phyloP scores from a whole-genome alignment of 257 asterid genomes.

The Schizonepeta tenuifolia region DNA sequence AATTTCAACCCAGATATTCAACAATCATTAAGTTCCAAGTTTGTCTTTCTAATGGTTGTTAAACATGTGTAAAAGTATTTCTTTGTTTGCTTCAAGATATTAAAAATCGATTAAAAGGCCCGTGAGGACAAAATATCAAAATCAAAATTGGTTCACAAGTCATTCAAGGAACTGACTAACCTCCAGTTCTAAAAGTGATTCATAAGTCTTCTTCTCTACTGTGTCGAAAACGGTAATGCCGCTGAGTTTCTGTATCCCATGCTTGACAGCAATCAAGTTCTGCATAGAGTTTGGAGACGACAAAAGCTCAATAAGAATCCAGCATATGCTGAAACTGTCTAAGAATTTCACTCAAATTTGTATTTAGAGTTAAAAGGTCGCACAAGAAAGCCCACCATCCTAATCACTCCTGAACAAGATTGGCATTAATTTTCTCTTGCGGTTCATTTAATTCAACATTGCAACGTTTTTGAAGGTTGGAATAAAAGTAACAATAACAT shows the following conservation, averaged over 20 bases:
- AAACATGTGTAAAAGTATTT: neutral
- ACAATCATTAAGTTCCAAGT: slow-evolving; percentile 10
- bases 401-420: neutral
- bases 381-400: slow-evolving; percentile 1
- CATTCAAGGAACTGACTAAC: slow-evolving; percentile 48
- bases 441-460: neutral
- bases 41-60: slow-evolving; percentile 3
- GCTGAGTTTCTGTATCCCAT: slow-evolving; percentile 87
- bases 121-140: neutral
- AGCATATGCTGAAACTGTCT: neutral
- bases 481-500: neutral
- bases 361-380: neutral
- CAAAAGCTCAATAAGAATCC: slow-evolving; percentile 15
- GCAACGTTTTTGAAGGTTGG: neutral
- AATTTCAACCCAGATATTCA: neutral
- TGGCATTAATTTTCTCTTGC: neutral
- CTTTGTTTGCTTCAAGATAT: neutral
- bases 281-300: slow-evolving; percentile 41
- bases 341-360: neutral
- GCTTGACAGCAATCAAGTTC: slow-evolving; percentile 86
- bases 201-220: slow-evolving; percentile 78
- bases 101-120: neutral
- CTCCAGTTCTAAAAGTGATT: slow-evolving; percentile 83
- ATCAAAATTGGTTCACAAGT: too few relatives aligned
- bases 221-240: slow-evolving; percentile 87